Evolutionary conservation across 805 yeast species (phyloP).

Genomic region (Zygosaccharomyces gambellarensis): DNA sequence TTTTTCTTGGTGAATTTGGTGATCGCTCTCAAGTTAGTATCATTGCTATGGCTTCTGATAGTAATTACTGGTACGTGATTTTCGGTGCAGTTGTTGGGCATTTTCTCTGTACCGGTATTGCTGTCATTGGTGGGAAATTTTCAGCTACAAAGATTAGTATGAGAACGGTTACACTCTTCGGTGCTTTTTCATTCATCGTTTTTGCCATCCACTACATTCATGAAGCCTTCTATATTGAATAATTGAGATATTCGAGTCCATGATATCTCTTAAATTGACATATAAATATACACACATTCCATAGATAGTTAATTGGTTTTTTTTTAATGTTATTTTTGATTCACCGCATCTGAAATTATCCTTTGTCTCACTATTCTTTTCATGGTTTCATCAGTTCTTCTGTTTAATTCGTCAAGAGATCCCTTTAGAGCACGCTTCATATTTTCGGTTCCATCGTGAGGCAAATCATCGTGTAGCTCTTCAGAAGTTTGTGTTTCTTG

Average conservation of each 20-base stretch:
- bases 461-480: background rate
- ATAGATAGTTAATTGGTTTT: background rate
- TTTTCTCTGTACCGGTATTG: slow-evolving; percentile 77
- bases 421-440: slow-evolving; percentile 38
- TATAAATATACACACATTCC: background rate
- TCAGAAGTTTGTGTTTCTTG: background rate
- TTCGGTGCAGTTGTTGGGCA: slow-evolving; percentile 90
- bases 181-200: slow-evolving; percentile 78
- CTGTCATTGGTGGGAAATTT: slow-evolving; percentile 90
- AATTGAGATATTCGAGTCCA: background rate
- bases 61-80: slow-evolving; percentile 84
- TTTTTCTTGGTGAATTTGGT: slow-evolving; percentile 98
- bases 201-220: slow-evolving; percentile 77
- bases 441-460: slow-evolving; percentile 31
- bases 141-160: slow-evolving; percentile 85
- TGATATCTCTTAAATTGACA: background rate
- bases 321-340: slow-evolving; percentile 1
- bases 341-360: slow-evolving; percentile 12
- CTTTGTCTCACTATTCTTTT: slow-evolving; percentile 38
- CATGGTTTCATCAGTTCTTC: slow-evolving; percentile 42
- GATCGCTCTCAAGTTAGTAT: slow-evolving; percentile 98
- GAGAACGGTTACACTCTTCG: slow-evolving; percentile 88
- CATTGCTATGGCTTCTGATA: slow-evolving; percentile 97
- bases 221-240: slow-evolving; percentile 45
- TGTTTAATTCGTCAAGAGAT: slow-evolving; percentile 37